Conservation (phyloP, 805 yeast species). For the Lachancea nothofagi region DNA sequence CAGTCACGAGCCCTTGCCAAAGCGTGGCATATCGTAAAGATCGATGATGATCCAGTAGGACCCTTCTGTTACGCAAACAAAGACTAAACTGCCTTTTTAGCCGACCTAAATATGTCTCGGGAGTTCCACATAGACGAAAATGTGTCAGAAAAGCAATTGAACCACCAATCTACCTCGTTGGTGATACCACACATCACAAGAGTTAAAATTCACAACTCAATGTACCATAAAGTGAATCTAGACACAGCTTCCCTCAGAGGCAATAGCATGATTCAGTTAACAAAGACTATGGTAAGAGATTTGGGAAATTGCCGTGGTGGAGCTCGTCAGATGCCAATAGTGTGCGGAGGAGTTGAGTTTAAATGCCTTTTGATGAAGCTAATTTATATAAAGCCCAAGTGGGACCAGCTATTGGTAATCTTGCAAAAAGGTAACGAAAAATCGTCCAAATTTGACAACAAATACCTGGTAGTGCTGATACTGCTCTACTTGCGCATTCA, state of each 20-base stretch:
- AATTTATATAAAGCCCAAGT: constrained; percentile 65
- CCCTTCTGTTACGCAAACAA: no score
- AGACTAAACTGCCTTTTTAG: no score
- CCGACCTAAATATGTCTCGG: constrained; percentile 18
- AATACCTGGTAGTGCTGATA: constrained; percentile 44
- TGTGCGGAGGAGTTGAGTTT: constrained; percentile 32
- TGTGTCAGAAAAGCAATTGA: constrained; percentile 27
- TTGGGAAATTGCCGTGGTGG: constrained; percentile 22
- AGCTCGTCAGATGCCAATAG: constrained; percentile 14
- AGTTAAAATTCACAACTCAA: constrained; percentile 27
- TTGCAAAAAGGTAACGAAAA: constrained; percentile 47
- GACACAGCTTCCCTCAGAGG: constrained; percentile 25
- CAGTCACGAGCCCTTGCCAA: no score
- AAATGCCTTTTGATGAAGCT: constrained; percentile 68
- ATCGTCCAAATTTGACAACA: constrained; percentile 55
- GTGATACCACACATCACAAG: constrained; percentile 31
- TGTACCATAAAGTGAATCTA: constrained; percentile 30
- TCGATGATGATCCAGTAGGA: no score
- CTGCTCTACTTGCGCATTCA: constrained; percentile 56
- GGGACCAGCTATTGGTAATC: constrained; percentile 22
- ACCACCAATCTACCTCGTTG: constrained; percentile 31
- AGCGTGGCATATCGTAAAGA: no score
- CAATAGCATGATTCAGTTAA: constrained; percentile 23
- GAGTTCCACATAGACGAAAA: constrained; percentile 30
- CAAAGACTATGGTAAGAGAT: constrained; percentile 22